Percentiles rank a stretch among this genome's conserved stretches.
phyloP scores from a whole-genome alignment of 495 filamentous ascomycete genomes.

The Copromyces sp. region DNA sequence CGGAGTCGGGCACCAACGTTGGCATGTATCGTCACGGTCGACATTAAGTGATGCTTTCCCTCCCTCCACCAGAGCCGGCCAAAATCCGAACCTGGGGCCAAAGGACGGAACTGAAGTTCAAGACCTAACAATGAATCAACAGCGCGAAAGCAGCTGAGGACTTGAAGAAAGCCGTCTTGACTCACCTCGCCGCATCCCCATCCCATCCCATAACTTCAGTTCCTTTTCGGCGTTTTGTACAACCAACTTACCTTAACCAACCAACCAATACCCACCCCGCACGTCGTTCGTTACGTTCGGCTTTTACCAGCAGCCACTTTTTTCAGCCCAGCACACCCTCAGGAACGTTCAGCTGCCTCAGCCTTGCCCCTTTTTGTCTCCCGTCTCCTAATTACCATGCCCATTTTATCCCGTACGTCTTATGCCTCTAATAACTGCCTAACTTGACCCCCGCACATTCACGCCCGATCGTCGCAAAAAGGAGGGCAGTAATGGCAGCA shows the following conservation, averaged over 20 bases:
- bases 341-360: not conserved
- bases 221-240: not conserved
- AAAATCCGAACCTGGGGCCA: not conserved
- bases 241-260: not conserved
- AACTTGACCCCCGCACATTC: no score
- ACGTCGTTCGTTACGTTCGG: not conserved
- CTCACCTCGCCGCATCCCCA: not conserved
- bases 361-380: not conserved
- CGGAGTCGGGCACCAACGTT: not conserved
- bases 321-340: not conserved
- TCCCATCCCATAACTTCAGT: not conserved
- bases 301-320: not conserved
- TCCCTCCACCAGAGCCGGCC: not conserved
- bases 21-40: not conserved
- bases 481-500: no score
- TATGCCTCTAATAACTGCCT: no score
- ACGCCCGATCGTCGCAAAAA: no score
- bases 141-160: accelerated
- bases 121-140: not conserved
- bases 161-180: not conserved
- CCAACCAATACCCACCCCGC: not conserved
- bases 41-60: not conserved
- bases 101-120: no score
- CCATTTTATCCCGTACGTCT: no score
- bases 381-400: no score